phyloP scores from a whole-genome alignment of 73 alveolate genomes.

The Symbiodinium natans region DNA sequence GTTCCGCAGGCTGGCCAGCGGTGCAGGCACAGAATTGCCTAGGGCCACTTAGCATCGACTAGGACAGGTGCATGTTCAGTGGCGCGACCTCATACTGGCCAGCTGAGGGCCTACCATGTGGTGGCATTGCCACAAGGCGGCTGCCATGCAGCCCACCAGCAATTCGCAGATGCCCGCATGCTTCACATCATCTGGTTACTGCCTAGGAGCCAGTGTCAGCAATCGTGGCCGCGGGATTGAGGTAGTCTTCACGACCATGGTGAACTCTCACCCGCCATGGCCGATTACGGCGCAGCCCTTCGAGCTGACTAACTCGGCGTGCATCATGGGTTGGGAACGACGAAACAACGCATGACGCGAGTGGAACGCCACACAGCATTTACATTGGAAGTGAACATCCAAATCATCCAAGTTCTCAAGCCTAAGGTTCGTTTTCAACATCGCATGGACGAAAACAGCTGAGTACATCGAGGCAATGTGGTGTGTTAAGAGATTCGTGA shows the following conservation, averaged over 20 bases:
- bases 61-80: not conserved
- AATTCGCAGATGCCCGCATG: not conserved
- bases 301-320: not conserved
- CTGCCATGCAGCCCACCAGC: conserved; percentile 45
- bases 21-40: conserved; percentile 92
- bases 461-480: conserved; percentile 46
- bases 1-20: conserved; percentile 79
- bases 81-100: not conserved
- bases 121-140: conserved; percentile 77
- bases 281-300: conserved; percentile 68
- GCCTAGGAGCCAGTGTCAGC: not conserved
- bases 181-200: not conserved
- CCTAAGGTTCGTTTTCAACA: conserved; percentile 62
- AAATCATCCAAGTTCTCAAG: too few relatives aligned
- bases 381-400: not conserved
- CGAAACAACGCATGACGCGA: not conserved
- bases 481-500: too few relatives aligned
- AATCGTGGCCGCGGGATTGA: not conserved
- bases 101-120: conserved; percentile 61
- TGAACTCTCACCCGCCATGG: conserved; percentile 91
- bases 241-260: conserved; percentile 83
- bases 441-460: conserved; percentile 86
- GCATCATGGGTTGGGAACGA: not conserved
- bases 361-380: not conserved
- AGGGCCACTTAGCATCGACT: conserved; percentile 41